Percentiles rank a stretch among this genome's conserved stretches.
phyloP scores from a whole-genome alignment of 2,329 filamentous ascomycete genomes.

The Venturia aucupariae region DNA sequence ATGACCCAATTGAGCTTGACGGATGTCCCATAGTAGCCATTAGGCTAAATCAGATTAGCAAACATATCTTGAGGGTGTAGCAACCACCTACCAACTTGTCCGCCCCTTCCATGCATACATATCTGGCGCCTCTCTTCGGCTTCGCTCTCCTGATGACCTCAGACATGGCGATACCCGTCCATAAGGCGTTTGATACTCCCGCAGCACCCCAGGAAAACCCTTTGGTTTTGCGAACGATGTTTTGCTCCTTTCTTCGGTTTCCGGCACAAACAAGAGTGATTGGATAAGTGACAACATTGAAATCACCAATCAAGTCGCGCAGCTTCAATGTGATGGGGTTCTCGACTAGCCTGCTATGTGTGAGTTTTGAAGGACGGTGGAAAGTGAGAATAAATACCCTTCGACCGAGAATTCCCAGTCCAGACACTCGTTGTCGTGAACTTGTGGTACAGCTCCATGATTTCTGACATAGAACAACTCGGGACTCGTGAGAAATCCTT shows the following conservation, averaged over 20 bases:
- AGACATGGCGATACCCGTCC: conserved; percentile 70
- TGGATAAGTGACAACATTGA: conserved; percentile 74
- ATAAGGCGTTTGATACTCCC: conserved; percentile 77
- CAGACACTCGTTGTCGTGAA: conserved; percentile 60
- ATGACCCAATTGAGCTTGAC: conserved; percentile 82
- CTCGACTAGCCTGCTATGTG: conserved; percentile 53
- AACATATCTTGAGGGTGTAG: neutral
- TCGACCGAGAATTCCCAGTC: conserved; percentile 79
- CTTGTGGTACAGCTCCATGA: conserved; percentile 72
- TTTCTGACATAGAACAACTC: conserved; percentile 89
- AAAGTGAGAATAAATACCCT: conserved; percentile 36
- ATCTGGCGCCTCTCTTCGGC: conserved; percentile 62
- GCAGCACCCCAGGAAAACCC: conserved; percentile 92
- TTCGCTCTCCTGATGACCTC: conserved; percentile 61
- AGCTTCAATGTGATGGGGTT: conserved; percentile 64
- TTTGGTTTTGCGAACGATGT: conserved; percentile 80
- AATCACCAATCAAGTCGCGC: conserved; percentile 61
- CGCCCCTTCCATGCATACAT: conserved; percentile 85
- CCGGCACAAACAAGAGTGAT: conserved; percentile 87
- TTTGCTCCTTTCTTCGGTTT: conserved; percentile 88
- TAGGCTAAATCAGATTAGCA: conserved; percentile 45
- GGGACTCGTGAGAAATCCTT: conserved; percentile 77
- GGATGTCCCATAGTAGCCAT: conserved; percentile 81
- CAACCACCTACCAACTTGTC: conserved; percentile 55
- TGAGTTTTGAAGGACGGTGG: conserved; percentile 15